Evolutionary conservation across 139 green algal species (phyloP), one percentile per base, ranked within the genome.

Genomic region (Coccomyxa sp.): DNA sequence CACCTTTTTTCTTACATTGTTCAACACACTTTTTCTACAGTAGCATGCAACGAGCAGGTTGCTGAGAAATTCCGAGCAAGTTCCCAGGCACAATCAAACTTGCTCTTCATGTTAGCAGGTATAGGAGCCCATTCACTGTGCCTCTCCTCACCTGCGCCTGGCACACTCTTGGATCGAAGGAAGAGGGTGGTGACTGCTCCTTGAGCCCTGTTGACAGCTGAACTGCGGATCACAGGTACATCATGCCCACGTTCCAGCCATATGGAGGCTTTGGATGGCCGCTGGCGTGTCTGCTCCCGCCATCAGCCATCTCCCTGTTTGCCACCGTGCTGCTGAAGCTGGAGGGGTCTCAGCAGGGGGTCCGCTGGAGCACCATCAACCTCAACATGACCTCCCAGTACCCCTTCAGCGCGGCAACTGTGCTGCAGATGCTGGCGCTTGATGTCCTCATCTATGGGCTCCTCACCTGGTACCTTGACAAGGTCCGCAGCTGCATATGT

Each of bases 281-380:
- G 63, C 58, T 86, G 45, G 86, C 91, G 51, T 95, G 92, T 88
- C 86, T 96, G 86, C 79, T 89, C 25, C 93, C 93, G 13, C 92
- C 93, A 67, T 94, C 91, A 16, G 91, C 92, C 31, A 88, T 94
- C 45, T 91, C 88, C 13, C 86, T 96, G 78, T 96, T 95, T 77
- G 91, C 93, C 14, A 81, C 80, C 10, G 88, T 88, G 32, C 88
- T 97, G 60, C 81, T 95, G 12, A 92, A 93, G 80, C 90, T 92
- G 75, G 82, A 88, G 86, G 63, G 59, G 17, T 79, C 76, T 10
- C 81, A 82, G 79, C 67, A 67, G 66, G 88, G 87, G 0, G 74
- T 91, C n/a, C 89, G 67, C 11, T 88, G 81, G 82, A 23, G 59
- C 79, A 90, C 88, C 13, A 77, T 94, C 38, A 76, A 81, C 76